Base-by-base conservation (phyloP, 768 basidiomycete genomes). In the Macrolepiota dolichaula region DNA sequence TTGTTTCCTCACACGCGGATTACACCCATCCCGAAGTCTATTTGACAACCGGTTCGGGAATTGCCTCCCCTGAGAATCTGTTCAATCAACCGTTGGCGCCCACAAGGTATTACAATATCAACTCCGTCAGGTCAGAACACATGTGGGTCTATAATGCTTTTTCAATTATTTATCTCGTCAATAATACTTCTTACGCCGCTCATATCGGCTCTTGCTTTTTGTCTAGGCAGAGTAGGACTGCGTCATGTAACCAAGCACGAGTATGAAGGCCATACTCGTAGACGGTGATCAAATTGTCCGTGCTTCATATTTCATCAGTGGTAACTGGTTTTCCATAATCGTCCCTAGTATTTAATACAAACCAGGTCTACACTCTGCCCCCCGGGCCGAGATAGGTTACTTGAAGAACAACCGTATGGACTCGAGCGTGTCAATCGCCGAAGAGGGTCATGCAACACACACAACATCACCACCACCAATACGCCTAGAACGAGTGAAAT, bases 91-190 rank as follows among this genome's bases (percentile, higher is more conserved):
- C 50, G 17, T 49, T 60, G 59, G 27, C 59, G 40, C 59, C 59
- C 51, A 60, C 59, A 60, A 60, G 46, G 38, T 53, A 52, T 60
- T 46, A 60, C 59, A 53, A 46, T 35, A 36, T 52, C 40, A 60
- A 27, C 38, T 60, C 59, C 51, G 59, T 38, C 51, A 60, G 17
- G 42, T n/a, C 42, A 44, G 9, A 44, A n/a, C 13, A 7, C n/a
- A 40, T 54, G 24, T 19, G 24, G 19, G 24, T 49, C 9, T 7
- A 4, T n/a, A 19, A 44, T n/a, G 19, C n/a, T n/a, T 44, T 6
- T 10, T 44, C 3, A 17, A 44, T 44, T 44, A 0, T 44, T n/a
- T 44, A 17, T 44, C 42, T 19, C 19, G 42, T 44, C 42, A 15
- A n/a, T 4, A 44, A 7, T 7, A 44, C 17, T 44, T 2, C 17